phyloP scores from a whole-genome alignment of 2,329 filamentous ascomycete species.

The Beauveria brongniartii region DNA sequence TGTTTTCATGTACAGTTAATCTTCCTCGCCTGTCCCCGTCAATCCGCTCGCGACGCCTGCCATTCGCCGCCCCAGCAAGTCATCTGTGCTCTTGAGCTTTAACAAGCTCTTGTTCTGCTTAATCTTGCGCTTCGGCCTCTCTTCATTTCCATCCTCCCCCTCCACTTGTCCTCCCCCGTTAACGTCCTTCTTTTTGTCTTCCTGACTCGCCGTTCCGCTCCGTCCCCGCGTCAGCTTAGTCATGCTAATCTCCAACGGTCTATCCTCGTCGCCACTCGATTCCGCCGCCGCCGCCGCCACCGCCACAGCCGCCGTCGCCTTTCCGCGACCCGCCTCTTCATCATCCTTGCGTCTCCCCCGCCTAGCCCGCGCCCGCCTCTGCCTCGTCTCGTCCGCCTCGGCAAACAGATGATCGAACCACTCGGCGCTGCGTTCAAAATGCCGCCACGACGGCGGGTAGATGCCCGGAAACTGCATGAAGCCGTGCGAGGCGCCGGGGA shows the following conservation, averaged over 20 bases:
- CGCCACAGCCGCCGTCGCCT: not conserved
- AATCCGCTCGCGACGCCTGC: slow-evolving; percentile 37
- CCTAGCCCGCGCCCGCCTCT: slow-evolving; percentile 11
- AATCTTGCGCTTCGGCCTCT: slow-evolving; percentile 1
- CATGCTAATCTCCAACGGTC: slow-evolving; percentile 73
- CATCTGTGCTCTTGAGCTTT: slow-evolving; percentile 40
- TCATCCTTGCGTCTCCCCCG: slow-evolving; percentile 2
- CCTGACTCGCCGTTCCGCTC: slow-evolving; percentile 9
- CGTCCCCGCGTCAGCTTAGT: slow-evolving; percentile 34
- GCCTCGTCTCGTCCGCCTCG: slow-evolving; percentile 35
- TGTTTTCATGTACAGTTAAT: not conserved
- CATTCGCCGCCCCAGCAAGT: slow-evolving; percentile 40
- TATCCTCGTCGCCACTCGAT: slow-evolving; percentile 71
- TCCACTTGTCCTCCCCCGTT: not conserved
- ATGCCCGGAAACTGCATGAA: slow-evolving; percentile 86
- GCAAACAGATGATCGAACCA: slow-evolving; percentile 79
- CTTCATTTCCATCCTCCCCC: not conserved
- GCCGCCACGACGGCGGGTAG: slow-evolving; percentile 84
- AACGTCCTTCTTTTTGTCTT: not conserved
- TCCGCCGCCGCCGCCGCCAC: slow-evolving; percentile 32
- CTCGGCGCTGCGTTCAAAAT: slow-evolving; percentile 66
- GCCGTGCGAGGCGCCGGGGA: slow-evolving; percentile 86
- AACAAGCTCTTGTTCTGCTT: slow-evolving; percentile 31
- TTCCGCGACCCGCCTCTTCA: not conserved
- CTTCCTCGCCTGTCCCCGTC: slow-evolving; percentile 31